Base-by-base conservation (phyloP, 2,329 filamentous ascomycete species). In the Fusarium liriodendri region DNA sequence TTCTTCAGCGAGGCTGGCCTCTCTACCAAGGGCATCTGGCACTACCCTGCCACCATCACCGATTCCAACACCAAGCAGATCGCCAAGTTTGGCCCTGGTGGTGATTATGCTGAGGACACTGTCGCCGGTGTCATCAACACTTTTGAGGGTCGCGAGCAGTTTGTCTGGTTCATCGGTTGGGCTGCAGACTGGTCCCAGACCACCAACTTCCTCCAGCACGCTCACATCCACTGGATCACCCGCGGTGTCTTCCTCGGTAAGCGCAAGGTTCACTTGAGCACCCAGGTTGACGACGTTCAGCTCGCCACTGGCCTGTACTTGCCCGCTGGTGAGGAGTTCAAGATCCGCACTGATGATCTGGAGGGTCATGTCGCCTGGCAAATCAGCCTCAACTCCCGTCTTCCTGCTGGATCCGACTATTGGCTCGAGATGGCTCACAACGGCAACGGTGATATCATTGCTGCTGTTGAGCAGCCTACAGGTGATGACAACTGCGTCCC, bases 131-230 rank as follows among this genome's bases (percentile, higher is more conserved):
- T 74, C 55, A 74, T 74, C 62, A 74, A 74, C 50, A 64, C 40
- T 25, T 74, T 74, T 13, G 54, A 57, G 27, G 72, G 72, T 4
- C 72, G 72, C 14, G 72, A 74, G 59, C 72, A 74, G 62, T 65
- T 74, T 11, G 72, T 74, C 20, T 74, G 72, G 72, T 74, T 74
- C 42, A 64, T 74, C 8, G 62, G 72, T 18, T 74, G 72, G 72
- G 72, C 70, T 27, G 67, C 65, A 9, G 40, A 62, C 22, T 74
- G 72, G 72, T 73, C 72, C 10, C 62, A 66, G 47, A 73, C 72
- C 18, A 71, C 64, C 11, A 54, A 42, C 32, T 74, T 71, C 62
- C 70, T 74, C 8, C 62, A 73, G 29, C 72, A 74, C 25, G 59
- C 72, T 29, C 72, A 74, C 33, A 57, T 74, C 16, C 72, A 74